phyloP scores from a whole-genome alignment of 1,284 basidiomycete genomes.

The Microbotryum violaceum region DNA sequence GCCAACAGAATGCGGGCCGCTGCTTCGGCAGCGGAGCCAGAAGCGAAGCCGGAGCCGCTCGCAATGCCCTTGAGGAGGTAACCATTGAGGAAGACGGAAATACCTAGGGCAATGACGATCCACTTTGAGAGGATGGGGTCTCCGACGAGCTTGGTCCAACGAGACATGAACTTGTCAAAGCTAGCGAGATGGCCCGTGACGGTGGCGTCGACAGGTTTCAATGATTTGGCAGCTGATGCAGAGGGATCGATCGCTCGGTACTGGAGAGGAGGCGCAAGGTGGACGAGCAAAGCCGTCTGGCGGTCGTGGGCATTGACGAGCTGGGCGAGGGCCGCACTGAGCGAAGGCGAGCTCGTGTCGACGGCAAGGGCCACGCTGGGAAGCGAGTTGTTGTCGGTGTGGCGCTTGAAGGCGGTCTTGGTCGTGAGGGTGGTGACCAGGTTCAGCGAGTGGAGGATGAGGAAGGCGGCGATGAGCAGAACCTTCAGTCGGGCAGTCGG shows the following conservation, averaged over 20 bases:
- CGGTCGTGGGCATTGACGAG: conserved; percentile 48
- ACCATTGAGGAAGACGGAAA: conserved; percentile 86
- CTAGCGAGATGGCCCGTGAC: conserved; percentile 28
- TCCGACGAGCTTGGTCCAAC: conserved; percentile 91
- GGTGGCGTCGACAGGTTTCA: conserved; percentile 24
- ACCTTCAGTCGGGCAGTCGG: conserved; percentile 83
- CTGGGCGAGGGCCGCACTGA: conserved; percentile 54
- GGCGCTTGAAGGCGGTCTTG: conserved; percentile 55
- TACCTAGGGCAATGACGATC: conserved; percentile 80
- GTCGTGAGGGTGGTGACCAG: conserved; percentile 85
- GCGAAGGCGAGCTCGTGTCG: conserved; percentile 47
- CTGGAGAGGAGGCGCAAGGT: conserved; percentile 42
- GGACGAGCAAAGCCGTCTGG: conserved; percentile 26
- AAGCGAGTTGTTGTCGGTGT: conserved; percentile 35
- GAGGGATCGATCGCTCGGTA: conserved; percentile 39
- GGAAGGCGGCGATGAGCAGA: conserved; percentile 79
- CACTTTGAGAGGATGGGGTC: conserved; percentile 93
- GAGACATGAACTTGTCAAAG: conserved; percentile 79
- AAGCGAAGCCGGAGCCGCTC: conserved; percentile 40
- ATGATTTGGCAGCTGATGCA: conserved; percentile 32
- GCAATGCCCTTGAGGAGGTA: conserved; percentile 76
- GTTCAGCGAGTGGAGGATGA: conserved; percentile 83
- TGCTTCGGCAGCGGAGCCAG: conserved; percentile 44
- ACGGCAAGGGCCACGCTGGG: conserved; percentile 24
- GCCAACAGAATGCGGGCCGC: conserved; percentile 38